Evolutionary conservation across 177 flowering plant species (phyloP).

Genomic region (Vitis hybrid): DNA sequence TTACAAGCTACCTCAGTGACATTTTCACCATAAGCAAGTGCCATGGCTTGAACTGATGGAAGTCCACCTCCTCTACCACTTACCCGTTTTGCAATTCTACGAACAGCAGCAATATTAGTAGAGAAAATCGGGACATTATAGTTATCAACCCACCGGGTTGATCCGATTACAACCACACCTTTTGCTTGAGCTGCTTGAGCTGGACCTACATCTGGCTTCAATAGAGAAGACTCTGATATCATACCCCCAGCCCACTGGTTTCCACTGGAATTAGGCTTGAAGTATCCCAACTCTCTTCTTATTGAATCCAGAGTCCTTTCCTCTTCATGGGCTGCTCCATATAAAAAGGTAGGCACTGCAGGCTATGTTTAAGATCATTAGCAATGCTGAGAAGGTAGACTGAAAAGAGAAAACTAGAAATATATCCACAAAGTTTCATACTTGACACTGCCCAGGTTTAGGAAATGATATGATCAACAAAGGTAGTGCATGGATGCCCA

Average conservation of each 20-base stretch:
- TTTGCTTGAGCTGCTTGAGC: conserved; percentile 37
- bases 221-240: conserved; percentile 32
- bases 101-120: conserved; percentile 50
- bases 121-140: conserved; percentile 79
- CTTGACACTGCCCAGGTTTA: background rate
- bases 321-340: conserved; percentile 78
- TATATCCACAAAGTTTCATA: too few relatives aligned
- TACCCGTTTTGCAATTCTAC: conserved; percentile 62
- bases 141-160: conserved; percentile 82
- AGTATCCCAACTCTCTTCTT: conserved; percentile 79
- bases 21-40: conserved; percentile 67
- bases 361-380: conserved; percentile 12
- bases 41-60: conserved; percentile 84
- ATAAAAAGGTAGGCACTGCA: conserved; percentile 86
- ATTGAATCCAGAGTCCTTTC: conserved; percentile 65
- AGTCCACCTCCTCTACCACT: conserved; percentile 91
- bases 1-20: conserved; percentile 89
- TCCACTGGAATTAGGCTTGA: conserved; percentile 65
- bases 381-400: background rate
- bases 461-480: background rate
- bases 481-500: background rate
- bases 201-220: conserved; percentile 80
- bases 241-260: conserved; percentile 70
- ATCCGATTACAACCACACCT: conserved; percentile 76
- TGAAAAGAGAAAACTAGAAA: too few relatives aligned